Base-by-base conservation (phyloP, 225 moss, liverwort and hornwort species). In the Straminergon stramineum region DNA sequence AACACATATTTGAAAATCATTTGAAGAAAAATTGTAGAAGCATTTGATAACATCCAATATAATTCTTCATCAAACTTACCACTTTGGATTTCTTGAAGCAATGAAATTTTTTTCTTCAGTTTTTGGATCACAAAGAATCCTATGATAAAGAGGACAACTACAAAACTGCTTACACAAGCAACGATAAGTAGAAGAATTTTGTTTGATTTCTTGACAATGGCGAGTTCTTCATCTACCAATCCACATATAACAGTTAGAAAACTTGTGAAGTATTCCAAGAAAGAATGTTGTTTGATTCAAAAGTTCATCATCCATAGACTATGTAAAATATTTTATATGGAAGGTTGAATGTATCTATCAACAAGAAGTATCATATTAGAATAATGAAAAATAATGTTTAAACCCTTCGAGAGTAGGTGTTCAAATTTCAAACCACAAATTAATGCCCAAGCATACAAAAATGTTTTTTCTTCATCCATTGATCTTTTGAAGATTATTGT, bases 301-400 rank as follows among this genome's bases (percentile, higher is more conserved):
- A 3, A 45, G 17, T 30, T 28, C 5, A 74, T 74, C 43, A 43
- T 16, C 16, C 5, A 9, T 27, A 27, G 10, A 16, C 2, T 30
- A 28, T 10, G 10, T 0, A 3, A 39, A 27, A 43, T 9, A 41
- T 9, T 9, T 0, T 4, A 1, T 27, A 15, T 27, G 9, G 9
- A 73, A 43, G 27, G 27, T 43, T 27, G 5, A 9, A 43, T 73
- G 1, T 43, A 43, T 27, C 10, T 4, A 45, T 30, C 4, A 1
- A 74, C 2, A 17, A 27, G 6, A 45, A 74, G 1, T 0, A 17
- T 21, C 6, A 21, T 21, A 21, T 37, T 20, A 35, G 2, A 67
- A 20, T 19, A 20, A 35, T 20, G 5, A 17, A 34, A 6, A 13
- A 62, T 62, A 28, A 10, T 65, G 21, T 60, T 23, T 24, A 60